Percentiles rank a stretch among this genome's conserved stretches.
These are phyloP conservation scores for Acacia pycnantha DNA, from an alignment of 331 rosid species.

Conservation along the genomic window DNA sequence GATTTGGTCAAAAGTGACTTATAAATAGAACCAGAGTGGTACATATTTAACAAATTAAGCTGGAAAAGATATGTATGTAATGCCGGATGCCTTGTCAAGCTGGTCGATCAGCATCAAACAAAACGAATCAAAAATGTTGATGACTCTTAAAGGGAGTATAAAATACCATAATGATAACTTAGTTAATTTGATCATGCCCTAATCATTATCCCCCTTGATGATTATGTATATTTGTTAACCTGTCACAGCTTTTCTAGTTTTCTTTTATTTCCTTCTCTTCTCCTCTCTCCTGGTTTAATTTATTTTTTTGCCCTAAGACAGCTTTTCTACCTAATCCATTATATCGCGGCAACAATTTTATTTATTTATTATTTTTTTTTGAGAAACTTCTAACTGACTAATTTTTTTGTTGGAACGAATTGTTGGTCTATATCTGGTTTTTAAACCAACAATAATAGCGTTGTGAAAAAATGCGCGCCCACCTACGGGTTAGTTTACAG, in stretches of 20 bases:
- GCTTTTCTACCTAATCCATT: neutral
- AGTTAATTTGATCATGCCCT: conserved; percentile 25
- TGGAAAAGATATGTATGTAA: neutral
- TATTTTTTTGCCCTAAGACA: neutral
- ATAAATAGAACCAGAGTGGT: too few species aligned
- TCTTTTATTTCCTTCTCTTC: neutral
- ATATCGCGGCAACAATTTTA: neutral
- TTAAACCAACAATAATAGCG: too few species aligned
- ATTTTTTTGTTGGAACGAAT: neutral
- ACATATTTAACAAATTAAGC: neutral
- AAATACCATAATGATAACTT: conserved; percentile 28
- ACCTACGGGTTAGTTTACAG: too few species aligned
- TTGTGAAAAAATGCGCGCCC: too few species aligned
- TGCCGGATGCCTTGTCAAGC: neutral
- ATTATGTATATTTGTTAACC: neutral
- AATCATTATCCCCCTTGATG: conserved; percentile 11
- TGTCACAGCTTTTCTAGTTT: neutral
- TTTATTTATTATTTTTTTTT: too few species aligned
- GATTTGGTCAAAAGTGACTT: too few species aligned
- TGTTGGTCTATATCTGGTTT: neutral
- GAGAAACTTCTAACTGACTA: neutral
- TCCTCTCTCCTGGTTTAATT: too few species aligned
- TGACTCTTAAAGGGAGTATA: neutral
- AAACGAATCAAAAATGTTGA: neutral
- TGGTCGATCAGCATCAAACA: neutral